Conservation (phyloP, 1,284 basidiomycete genomes). For the Irpex sp. region DNA sequence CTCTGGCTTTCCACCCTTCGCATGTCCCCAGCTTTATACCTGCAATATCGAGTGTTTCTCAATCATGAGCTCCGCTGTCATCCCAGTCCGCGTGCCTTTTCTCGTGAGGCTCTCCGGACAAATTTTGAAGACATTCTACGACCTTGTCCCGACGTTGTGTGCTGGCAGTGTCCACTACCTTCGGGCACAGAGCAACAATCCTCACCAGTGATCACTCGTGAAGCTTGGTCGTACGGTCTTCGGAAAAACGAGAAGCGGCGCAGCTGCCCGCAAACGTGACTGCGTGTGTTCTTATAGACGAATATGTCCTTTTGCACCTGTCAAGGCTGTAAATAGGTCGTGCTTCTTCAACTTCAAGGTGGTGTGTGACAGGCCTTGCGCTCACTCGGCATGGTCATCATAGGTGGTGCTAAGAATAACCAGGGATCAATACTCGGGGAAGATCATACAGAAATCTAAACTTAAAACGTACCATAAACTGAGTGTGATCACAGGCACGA, state of each 20-base stretch:
- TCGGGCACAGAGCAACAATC: background rate
- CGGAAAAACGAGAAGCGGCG: background rate
- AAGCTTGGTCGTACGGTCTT: background rate
- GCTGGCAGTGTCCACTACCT: background rate
- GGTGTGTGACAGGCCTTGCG: background rate
- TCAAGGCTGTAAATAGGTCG: background rate
- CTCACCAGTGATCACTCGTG: background rate
- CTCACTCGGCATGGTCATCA: background rate
- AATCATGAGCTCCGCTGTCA: background rate
- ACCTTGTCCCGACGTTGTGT: background rate
- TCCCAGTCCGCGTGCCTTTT: background rate
- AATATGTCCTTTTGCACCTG: background rate
- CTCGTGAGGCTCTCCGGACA: background rate
- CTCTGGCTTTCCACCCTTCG: constrained; percentile 2
- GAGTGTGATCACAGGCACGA: background rate
- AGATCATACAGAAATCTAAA: background rate
- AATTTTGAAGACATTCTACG: background rate
- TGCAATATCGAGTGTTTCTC: background rate
- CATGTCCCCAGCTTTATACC: background rate
- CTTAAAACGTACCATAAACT: background rate
- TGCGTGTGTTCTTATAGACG: background rate
- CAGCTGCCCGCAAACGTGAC: background rate
- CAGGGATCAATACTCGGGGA: background rate
- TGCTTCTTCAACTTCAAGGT: background rate
- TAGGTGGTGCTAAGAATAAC: background rate